A percentile compares a stretch with the other conserved stretches of the same genome.
phyloP scores from a whole-genome alignment of 2,329 filamentous ascomycete genomes.

The Aspergillus sp. region DNA sequence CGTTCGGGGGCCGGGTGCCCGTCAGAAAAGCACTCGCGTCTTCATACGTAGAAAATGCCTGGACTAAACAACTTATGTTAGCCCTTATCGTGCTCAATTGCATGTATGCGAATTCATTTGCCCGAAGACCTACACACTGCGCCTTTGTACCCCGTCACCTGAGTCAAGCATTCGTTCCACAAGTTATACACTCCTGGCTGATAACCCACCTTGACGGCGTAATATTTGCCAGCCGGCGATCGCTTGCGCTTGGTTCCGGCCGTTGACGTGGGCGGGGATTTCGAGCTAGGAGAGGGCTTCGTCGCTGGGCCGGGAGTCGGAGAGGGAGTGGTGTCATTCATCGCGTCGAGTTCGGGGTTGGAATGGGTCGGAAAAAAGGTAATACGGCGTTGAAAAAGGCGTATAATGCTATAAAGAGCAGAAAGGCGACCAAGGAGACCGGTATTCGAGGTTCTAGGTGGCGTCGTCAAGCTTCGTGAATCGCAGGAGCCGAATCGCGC shows the following conservation, averaged over 20 bases:
- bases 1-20: conserved; percentile 52
- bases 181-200: conserved; percentile 63
- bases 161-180: conserved; percentile 62
- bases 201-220: conserved; percentile 62
- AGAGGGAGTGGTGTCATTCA: conserved; percentile 36
- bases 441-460: conserved; percentile 2
- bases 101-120: neutral
- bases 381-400: neutral
- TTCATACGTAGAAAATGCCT: conserved; percentile 70
- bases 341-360: conserved; percentile 14
- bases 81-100: neutral
- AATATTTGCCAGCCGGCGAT: conserved; percentile 55
- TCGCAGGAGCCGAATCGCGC: conserved; percentile 12
- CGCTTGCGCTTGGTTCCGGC: conserved; percentile 58
- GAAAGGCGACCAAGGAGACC: conserved; percentile 1
- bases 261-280: conserved; percentile 31
- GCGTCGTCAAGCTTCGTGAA: conserved; percentile 14
- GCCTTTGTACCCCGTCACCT: conserved; percentile 63
- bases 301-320: conserved; percentile 33
- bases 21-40: conserved; percentile 79
- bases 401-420: neutral
- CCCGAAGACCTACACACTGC: conserved; percentile 62
- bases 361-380: neutral
- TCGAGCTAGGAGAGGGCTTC: conserved; percentile 26
- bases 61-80: conserved; percentile 55